Conservation (phyloP, 1,284 basidiomycete genomes). For the Termitomyces sp. region DNA sequence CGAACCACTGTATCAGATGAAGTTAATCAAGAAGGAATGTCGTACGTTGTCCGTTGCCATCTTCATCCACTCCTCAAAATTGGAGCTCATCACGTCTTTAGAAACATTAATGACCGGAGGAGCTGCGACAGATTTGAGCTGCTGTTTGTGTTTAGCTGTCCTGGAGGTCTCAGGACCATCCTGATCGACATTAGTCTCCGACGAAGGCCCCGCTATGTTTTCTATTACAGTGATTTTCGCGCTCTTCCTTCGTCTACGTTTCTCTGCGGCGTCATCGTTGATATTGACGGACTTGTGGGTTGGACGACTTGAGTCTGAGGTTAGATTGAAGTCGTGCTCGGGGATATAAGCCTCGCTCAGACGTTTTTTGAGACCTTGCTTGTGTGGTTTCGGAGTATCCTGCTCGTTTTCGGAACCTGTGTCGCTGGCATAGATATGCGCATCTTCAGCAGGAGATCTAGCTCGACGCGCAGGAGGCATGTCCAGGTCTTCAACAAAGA, state of each 20-base stretch:
- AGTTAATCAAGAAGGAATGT: slow-evolving; percentile 1
- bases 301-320: slow-evolving; percentile 41
- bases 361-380: slow-evolving; percentile 49
- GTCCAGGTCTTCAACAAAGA: slow-evolving; percentile 36
- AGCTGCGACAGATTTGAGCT: slow-evolving; percentile 55
- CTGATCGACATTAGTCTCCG: slow-evolving; percentile 31
- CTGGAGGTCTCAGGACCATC: slow-evolving; percentile 39
- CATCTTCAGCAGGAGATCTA: slow-evolving; percentile 25
- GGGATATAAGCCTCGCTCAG: slow-evolving; percentile 50
- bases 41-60: slow-evolving; percentile 97
- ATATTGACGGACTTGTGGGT: slow-evolving; percentile 60
- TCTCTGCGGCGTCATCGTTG: slow-evolving; percentile 79
- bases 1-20: slow-evolving; percentile 2
- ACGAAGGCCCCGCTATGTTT: slow-evolving; percentile 50
- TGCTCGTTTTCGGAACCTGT: slow-evolving; percentile 42
- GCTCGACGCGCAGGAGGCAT: slow-evolving; percentile 33
- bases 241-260: slow-evolving; percentile 70
- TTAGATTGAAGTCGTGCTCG: slow-evolving; percentile 48
- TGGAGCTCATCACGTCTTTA: slow-evolving; percentile 79
- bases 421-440: slow-evolving; percentile 33
- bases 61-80: slow-evolving; percentile 99
- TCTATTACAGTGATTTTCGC: slow-evolving; percentile 53
- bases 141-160: slow-evolving; percentile 53
- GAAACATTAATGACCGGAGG: slow-evolving; percentile 60
- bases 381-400: slow-evolving; percentile 42